Evolutionary conservation across 1,284 basidiomycete species (phyloP).

Genomic region (Tremellales sp.): DNA sequence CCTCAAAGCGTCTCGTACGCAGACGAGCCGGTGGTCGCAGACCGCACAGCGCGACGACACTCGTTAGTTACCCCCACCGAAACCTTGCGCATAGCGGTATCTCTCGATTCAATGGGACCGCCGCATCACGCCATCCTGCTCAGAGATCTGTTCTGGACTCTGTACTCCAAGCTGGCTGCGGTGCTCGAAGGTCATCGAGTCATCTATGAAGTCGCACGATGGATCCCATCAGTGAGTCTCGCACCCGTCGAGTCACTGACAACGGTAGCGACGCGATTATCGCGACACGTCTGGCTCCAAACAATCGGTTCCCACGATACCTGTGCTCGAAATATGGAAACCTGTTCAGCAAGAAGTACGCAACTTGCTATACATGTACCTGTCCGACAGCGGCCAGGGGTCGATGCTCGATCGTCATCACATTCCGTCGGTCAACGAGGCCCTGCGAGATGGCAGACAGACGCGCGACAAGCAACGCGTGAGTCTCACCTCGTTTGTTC

Average conservation of each 20-base stretch:
- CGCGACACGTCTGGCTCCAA: slow-evolving; percentile 74
- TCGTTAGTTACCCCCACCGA: slow-evolving; percentile 22
- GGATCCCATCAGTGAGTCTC: slow-evolving; percentile 73
- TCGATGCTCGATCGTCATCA: slow-evolving; percentile 73
- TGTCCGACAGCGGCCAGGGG: slow-evolving; percentile 81
- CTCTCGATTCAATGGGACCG: slow-evolving; percentile 70
- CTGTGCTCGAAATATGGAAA: slow-evolving; percentile 84
- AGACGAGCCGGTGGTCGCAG: slow-evolving; percentile 10
- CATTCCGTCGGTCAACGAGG: slow-evolving; percentile 89
- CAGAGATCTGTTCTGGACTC: slow-evolving; percentile 92
- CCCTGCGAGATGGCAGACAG: slow-evolving; percentile 77
- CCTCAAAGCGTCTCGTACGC: slow-evolving; percentile 16
- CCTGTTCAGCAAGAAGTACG: slow-evolving; percentile 88
- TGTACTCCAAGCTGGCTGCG: slow-evolving; percentile 94
- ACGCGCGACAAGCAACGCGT: slow-evolving; percentile 75
- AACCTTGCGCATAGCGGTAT: slow-evolving; percentile 60
- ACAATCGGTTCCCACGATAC: slow-evolving; percentile 59
- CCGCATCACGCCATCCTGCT: slow-evolving; percentile 78
- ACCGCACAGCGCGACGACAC: slow-evolving; percentile 8
- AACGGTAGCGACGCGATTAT: slow-evolving; percentile 74
- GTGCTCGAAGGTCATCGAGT: slow-evolving; percentile 91
- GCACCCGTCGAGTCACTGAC: too few relatives aligned
- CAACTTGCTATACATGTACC: slow-evolving; percentile 81
- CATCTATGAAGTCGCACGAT: slow-evolving; percentile 82
- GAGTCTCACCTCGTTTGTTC: slow-evolving; percentile 7